These are phyloP conservation scores for Medicago truncatula DNA, from an alignment of 306 rosid species.

Conservation along the genomic window DNA sequence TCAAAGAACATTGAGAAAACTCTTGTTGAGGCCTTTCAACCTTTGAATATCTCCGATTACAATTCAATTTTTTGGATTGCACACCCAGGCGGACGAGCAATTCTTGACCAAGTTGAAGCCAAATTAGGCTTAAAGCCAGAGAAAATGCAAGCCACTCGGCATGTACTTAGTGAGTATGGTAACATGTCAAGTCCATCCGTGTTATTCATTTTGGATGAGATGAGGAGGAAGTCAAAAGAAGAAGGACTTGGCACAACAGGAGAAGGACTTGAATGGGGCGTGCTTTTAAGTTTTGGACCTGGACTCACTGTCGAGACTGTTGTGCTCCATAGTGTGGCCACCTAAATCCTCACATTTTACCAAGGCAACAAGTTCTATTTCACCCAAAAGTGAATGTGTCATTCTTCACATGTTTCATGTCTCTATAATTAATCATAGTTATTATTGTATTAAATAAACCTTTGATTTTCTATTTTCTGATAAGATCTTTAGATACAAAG, in stretches of 20 bases:
- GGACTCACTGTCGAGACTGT: constrained; percentile 41
- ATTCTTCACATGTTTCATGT: background rate
- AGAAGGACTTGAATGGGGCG: constrained; percentile 50
- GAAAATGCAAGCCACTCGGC: constrained; percentile 29
- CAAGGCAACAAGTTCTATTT: background rate
- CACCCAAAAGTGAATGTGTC: background rate
- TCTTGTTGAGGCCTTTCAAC: constrained; percentile 33
- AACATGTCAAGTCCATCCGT: constrained; percentile 41
- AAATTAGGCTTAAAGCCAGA: constrained; percentile 36
- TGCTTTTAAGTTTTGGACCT: constrained; percentile 38
- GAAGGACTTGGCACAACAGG: constrained; percentile 36
- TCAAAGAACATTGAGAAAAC: too few relatives aligned
- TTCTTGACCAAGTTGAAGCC: constrained; percentile 40
- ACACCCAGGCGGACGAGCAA: constrained; percentile 44
- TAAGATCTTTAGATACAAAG: too few relatives aligned
- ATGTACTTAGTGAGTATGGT: constrained; percentile 40
- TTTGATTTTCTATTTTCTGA: background rate
- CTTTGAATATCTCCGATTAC: constrained; percentile 37
- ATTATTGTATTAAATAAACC: too few relatives aligned
- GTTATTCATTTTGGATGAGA: constrained; percentile 30
- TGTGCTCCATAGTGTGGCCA: constrained; percentile 30
- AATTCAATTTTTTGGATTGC: constrained; percentile 47
- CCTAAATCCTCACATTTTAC: background rate
- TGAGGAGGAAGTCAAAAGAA: constrained; percentile 33
- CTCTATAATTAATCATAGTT: too few relatives aligned